A percentile compares a stretch with the other conserved stretches of the same genome.
Conservation (phyloP, 805 yeast genomes). For the Ogataea polymorpha region DNA sequence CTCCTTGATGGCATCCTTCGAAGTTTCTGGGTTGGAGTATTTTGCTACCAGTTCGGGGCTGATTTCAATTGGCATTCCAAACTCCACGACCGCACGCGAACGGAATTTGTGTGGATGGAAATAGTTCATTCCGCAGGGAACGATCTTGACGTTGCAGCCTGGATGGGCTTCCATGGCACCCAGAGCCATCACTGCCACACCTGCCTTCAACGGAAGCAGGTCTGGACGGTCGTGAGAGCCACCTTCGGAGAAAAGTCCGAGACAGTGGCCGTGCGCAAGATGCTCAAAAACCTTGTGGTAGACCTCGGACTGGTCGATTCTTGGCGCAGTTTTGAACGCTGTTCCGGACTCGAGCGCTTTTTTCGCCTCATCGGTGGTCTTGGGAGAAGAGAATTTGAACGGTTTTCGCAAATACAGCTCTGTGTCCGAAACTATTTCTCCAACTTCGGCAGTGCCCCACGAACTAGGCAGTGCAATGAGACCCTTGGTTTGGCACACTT, state of each 20-base stretch:
- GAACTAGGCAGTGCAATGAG: slow-evolving; percentile 74
- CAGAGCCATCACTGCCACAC: slow-evolving; percentile 96
- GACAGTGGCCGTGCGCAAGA: slow-evolving; percentile 71
- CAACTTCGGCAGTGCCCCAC: slow-evolving; percentile 71
- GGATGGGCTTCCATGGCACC: slow-evolving; percentile 87
- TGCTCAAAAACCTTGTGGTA: slow-evolving; percentile 84
- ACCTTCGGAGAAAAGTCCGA: slow-evolving; percentile 97
- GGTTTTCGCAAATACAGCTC: slow-evolving; percentile 67
- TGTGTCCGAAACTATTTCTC: slow-evolving; percentile 66
- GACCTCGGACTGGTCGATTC: slow-evolving; percentile 82
- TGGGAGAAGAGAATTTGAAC: slow-evolving; percentile 42
- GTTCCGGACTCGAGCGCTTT: slow-evolving; percentile 50
- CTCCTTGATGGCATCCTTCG: slow-evolving; percentile 70
- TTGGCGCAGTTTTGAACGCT: slow-evolving; percentile 67
- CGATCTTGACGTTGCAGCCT: slow-evolving; percentile 74
- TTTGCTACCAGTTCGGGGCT: slow-evolving; percentile 56
- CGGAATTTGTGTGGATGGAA: slow-evolving; percentile 95
- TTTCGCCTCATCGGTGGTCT: slow-evolving; percentile 39
- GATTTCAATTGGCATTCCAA: slow-evolving; percentile 83
- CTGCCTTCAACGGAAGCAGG: slow-evolving; percentile 88
- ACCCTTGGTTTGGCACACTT: slow-evolving; percentile 62
- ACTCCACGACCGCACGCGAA: slow-evolving; percentile 92
- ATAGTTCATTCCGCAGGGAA: slow-evolving; percentile 86
- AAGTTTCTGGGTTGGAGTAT: slow-evolving; percentile 57
- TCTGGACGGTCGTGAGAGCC: slow-evolving; percentile 97